These are phyloP conservation scores for Exophiala alcalophila DNA, from an alignment of 2,329 filamentous ascomycete species.

Conservation along the genomic window DNA sequence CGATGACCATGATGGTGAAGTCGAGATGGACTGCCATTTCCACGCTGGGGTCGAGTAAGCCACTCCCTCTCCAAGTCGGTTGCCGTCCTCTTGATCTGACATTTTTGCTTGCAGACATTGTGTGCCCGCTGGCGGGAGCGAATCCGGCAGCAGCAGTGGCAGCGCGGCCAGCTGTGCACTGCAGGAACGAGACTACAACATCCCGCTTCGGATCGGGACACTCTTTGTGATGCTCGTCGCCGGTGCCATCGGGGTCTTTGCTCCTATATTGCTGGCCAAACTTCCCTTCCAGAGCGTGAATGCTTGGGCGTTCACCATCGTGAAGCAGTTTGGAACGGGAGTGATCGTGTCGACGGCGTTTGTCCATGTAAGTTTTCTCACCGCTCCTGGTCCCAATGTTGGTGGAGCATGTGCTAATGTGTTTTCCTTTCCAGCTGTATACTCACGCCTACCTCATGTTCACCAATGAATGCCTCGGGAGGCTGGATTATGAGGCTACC, in stretches of 20 bases:
- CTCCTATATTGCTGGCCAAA: constrained; percentile 61
- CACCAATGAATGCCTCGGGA: constrained; percentile 64
- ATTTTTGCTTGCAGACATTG: constrained; percentile 50
- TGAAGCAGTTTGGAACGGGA: constrained; percentile 59
- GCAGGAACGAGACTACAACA: constrained; percentile 55
- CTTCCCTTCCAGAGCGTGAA: constrained; percentile 53
- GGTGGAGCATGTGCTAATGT: background rate
- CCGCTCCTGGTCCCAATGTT: too few species aligned
- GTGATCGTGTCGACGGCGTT: constrained; percentile 42
- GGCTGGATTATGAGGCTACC: constrained; percentile 65
- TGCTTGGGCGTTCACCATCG: constrained; percentile 55
- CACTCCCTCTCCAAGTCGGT: too few species aligned
- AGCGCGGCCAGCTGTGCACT: constrained; percentile 42
- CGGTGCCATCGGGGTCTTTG: constrained; percentile 66
- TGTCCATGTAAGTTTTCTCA: constrained; percentile 36
- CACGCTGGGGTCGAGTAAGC: constrained; percentile 71
- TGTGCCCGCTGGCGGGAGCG: constrained; percentile 43
- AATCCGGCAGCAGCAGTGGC: constrained; percentile 39
- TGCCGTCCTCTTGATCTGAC: too few species aligned
- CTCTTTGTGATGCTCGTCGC: constrained; percentile 70
- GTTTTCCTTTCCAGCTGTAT: constrained; percentile 55
- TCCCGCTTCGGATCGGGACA: constrained; percentile 66
- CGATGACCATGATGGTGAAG: constrained; percentile 34
- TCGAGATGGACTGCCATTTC: constrained; percentile 62
- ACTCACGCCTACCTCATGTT: constrained; percentile 74